These are phyloP conservation scores for Fusarium sarcochroum DNA, from an alignment of 2,329 filamentous ascomycete species.

Conservation along the genomic window DNA sequence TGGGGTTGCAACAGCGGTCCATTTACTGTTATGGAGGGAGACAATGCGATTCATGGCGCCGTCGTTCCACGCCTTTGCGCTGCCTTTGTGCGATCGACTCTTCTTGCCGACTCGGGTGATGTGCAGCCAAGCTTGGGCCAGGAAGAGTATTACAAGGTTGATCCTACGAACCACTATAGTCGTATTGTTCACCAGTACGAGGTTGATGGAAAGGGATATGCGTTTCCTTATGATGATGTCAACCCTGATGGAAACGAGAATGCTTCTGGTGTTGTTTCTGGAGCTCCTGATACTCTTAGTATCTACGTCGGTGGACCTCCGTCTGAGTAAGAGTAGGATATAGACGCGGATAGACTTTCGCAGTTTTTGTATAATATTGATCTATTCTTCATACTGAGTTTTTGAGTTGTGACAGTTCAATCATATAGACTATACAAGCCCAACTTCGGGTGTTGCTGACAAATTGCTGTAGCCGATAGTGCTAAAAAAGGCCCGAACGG, in stretches of 20 bases:
- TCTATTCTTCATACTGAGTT: background rate
- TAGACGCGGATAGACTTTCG: background rate
- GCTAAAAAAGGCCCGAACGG: no score
- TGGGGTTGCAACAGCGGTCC: slow-evolving; percentile 66
- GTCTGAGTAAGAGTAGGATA: background rate
- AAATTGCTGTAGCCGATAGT: no score
- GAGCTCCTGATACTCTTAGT: slow-evolving; percentile 44
- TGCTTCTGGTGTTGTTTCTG: slow-evolving; percentile 57
- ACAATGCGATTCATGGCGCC: slow-evolving; percentile 59
- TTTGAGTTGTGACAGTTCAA: no score
- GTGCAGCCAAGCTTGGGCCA: slow-evolving; percentile 58
- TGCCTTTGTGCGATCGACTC: slow-evolving; percentile 64
- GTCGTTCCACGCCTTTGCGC: slow-evolving; percentile 65
- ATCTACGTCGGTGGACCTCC: slow-evolving; percentile 48
- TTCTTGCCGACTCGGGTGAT: slow-evolving; percentile 62
- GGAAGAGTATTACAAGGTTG: slow-evolving; percentile 60
- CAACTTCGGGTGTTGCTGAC: no score
- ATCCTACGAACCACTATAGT: slow-evolving; percentile 69
- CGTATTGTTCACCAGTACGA: slow-evolving; percentile 73
- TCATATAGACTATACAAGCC: no score
- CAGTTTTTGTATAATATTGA: slow-evolving; percentile 11
- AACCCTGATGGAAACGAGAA: slow-evolving; percentile 69
- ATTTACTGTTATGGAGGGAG: slow-evolving; percentile 55
- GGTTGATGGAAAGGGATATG: slow-evolving; percentile 72
- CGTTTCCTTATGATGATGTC: slow-evolving; percentile 79